Conservation (phyloP, 176 grass and related monocot species). For the Carex littledalei region DNA sequence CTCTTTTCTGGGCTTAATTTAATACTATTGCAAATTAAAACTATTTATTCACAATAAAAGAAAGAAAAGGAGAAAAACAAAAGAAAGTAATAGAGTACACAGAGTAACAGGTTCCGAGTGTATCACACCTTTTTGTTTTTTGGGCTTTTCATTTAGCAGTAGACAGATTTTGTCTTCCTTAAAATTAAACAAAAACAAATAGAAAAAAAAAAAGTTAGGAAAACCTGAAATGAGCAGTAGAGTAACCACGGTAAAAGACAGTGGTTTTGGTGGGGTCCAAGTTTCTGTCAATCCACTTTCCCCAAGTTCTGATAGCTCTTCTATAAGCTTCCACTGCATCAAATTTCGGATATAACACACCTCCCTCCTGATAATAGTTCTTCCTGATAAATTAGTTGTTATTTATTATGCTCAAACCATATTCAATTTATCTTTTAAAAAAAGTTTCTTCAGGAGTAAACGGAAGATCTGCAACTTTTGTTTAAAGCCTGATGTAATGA, state of each 20-base stretch:
- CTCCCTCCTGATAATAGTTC: slow-evolving; percentile 84
- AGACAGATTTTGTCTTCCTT: neutral
- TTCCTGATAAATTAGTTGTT: slow-evolving; percentile 26
- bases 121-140: neutral
- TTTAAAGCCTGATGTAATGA: neutral
- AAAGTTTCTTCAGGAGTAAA: neutral
- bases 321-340: slow-evolving; percentile 73
- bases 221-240: slow-evolving; percentile 81
- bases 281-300: slow-evolving; percentile 74
- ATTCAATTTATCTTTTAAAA: neutral
- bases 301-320: slow-evolving; percentile 69
- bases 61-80: neutral
- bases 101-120: neutral
- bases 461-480: neutral
- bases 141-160: neutral
- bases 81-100: neutral
- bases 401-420: neutral
- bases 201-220: neutral
- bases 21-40: neutral
- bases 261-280: slow-evolving; percentile 45
- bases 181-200: neutral
- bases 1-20: neutral
- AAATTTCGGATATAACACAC: slow-evolving; percentile 51
- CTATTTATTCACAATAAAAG: neutral
- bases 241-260: slow-evolving; percentile 93